Conservation (phyloP, 1,139 yeast genomes). For the Pichia sp. region DNA sequence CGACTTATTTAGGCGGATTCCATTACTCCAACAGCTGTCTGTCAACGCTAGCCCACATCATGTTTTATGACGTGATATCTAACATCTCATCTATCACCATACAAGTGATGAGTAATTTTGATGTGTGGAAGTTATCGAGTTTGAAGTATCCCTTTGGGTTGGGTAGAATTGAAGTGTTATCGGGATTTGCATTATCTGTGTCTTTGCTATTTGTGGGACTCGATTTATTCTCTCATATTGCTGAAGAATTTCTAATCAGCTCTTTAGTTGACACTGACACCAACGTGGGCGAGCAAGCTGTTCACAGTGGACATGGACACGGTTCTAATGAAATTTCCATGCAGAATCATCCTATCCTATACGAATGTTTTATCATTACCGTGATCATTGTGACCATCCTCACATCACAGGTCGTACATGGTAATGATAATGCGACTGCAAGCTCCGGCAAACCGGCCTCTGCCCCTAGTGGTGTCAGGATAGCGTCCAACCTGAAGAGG, state of each 20-base stretch:
- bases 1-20: slow-evolving; percentile 58
- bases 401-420: too few species aligned
- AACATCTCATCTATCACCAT: slow-evolving; percentile 65
- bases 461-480: too few species aligned
- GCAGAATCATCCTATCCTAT: too few species aligned
- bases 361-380: neutral
- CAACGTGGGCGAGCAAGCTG: slow-evolving; percentile 14
- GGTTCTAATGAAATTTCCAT: too few species aligned
- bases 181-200: slow-evolving; percentile 82
- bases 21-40: slow-evolving; percentile 52
- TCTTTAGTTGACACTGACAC: slow-evolving; percentile 32
- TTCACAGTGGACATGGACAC: too few species aligned
- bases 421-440: too few species aligned
- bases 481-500: too few species aligned
- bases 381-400: neutral
- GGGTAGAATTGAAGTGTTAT: slow-evolving; percentile 78
- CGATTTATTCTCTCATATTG: slow-evolving; percentile 75
- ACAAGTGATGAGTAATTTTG: slow-evolving; percentile 79
- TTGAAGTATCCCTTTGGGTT: slow-evolving; percentile 86
- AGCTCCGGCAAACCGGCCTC: too few species aligned
- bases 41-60: slow-evolving; percentile 77
- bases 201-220: slow-evolving; percentile 86
- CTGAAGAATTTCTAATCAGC: slow-evolving; percentile 62
- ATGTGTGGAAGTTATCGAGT: slow-evolving; percentile 84
- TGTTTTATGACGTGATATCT: slow-evolving; percentile 82